Percentiles rank a stretch among this genome's conserved stretches.
phyloP scores from a whole-genome alignment of 768 basidiomycete species.

The Strobilomyces echinocephalus region DNA sequence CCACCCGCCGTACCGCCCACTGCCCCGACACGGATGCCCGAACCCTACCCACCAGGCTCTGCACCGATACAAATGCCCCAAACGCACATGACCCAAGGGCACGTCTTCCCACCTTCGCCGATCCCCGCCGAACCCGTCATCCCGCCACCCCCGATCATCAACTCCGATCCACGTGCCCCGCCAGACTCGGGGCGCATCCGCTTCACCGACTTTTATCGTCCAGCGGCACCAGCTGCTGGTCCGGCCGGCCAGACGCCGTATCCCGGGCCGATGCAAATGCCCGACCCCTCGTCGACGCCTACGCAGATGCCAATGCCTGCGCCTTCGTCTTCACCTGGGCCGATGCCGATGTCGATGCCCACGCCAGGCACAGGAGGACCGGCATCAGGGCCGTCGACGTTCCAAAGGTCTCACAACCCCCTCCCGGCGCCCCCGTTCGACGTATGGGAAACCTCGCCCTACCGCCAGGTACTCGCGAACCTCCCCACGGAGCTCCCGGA shows the following conservation, averaged over 20 bases:
- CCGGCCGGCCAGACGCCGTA: slow-evolving; percentile 14
- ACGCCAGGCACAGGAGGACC: background rate
- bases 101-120: slow-evolving; percentile 18
- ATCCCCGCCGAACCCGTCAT: slow-evolving; percentile 12
- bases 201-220: slow-evolving; percentile 28
- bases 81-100: background rate
- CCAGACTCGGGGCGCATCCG: slow-evolving; percentile 20
- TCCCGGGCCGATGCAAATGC: slow-evolving; percentile 4
- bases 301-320: background rate
- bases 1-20: background rate
- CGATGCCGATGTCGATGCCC: slow-evolving; percentile 3
- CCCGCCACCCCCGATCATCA: slow-evolving; percentile 19
- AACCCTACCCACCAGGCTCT: slow-evolving; percentile 2
- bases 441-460: slow-evolving; percentile 54
- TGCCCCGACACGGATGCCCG: slow-evolving; percentile 18
- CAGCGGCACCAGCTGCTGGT: slow-evolving; percentile 9
- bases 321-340: background rate
- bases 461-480: slow-evolving; percentile 45
- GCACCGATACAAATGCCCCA: slow-evolving; percentile 20
- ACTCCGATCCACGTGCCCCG: slow-evolving; percentile 3
- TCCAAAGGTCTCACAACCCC: slow-evolving; percentile 40
- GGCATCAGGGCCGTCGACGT: background rate
- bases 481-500: slow-evolving; percentile 42
- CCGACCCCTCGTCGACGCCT: background rate
- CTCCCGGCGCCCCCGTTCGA: slow-evolving; percentile 61